These are phyloP conservation scores for Vinca minor DNA, from an alignment of 257 asterid genomes.

Conservation along the genomic window DNA sequence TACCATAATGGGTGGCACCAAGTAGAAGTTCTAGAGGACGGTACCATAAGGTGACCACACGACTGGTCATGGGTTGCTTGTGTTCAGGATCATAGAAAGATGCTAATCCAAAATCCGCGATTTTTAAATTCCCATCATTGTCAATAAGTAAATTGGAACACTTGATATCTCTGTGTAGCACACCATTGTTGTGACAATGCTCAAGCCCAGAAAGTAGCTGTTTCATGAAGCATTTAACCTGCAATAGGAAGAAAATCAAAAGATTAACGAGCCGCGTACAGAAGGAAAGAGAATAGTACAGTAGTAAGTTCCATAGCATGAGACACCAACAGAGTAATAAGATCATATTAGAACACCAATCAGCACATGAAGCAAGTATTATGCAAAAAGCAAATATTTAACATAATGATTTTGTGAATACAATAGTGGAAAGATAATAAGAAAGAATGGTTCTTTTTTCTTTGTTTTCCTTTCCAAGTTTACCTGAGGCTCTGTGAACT, in stretches of 20 bases:
- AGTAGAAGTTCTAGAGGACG: slow-evolving; percentile 92
- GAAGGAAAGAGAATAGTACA: slow-evolving; percentile 1
- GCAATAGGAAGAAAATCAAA: slow-evolving; percentile 17
- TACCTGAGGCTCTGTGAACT: slow-evolving; percentile 79
- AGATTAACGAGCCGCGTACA: slow-evolving; percentile 1
- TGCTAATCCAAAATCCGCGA: slow-evolving; percentile 93
- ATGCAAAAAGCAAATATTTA: background rate
- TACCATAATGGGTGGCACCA: slow-evolving; percentile 71
- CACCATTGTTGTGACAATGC: slow-evolving; percentile 90
- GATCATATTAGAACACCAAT: background rate
- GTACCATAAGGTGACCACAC: slow-evolving; percentile 92
- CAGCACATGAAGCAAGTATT: background rate
- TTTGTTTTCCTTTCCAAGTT: background rate
- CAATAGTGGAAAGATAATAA: background rate
- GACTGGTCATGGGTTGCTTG: slow-evolving; percentile 79
- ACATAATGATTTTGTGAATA: background rate
- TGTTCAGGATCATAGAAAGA: slow-evolving; percentile 52
- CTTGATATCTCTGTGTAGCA: slow-evolving; percentile 85
- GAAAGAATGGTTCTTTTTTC: background rate
- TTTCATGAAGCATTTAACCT: slow-evolving; percentile 84
- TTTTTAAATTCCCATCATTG: slow-evolving; percentile 62
- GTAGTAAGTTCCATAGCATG: background rate
- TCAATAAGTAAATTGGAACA: slow-evolving; percentile 79
- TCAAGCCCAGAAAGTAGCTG: slow-evolving; percentile 82
- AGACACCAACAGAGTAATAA: background rate